Conservation (phyloP, 108 stramenopile genomes). For the Aureococcus anophagefferens region DNA sequence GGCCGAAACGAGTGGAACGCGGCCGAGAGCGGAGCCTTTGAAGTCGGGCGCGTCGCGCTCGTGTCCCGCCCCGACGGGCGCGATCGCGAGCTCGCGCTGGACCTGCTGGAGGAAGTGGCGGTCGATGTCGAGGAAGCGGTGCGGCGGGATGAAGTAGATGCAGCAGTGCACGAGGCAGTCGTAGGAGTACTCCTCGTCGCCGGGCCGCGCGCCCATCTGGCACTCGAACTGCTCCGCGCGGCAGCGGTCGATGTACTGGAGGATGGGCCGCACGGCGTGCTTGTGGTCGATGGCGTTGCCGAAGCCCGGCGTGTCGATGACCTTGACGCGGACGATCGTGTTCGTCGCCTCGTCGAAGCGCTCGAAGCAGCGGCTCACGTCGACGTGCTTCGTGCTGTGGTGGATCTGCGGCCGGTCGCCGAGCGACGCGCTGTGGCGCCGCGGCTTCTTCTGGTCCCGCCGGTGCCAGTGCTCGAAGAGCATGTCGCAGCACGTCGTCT, state of each 20-base stretch:
- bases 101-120: slow-evolving; percentile 23
- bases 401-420: background rate
- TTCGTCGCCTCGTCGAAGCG: slow-evolving; percentile 14
- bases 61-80: too few relatives aligned
- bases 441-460: too few relatives aligned
- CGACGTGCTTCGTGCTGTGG: background rate
- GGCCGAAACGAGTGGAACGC: too few relatives aligned
- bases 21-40: too few relatives aligned
- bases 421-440: background rate
- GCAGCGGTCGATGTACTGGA: slow-evolving; percentile 16
- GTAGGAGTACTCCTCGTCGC: background rate
- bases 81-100: slow-evolving; percentile 23
- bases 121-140: slow-evolving; percentile 29
- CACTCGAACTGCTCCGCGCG: slow-evolving; percentile 2
- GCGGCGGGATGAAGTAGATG: slow-evolving; percentile 29
- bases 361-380: slow-evolving; percentile 7
- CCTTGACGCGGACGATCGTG: slow-evolving; percentile 20
- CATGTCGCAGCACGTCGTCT: slow-evolving; percentile 17
- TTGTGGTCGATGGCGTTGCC: slow-evolving; percentile 24
- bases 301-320: slow-evolving; percentile 33
- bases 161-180: slow-evolving; percentile 20
- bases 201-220: background rate
- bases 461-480: slow-evolving; percentile 20
- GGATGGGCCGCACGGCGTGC: slow-evolving; percentile 20
- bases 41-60: too few relatives aligned